phyloP scores from a whole-genome alignment of 2,329 filamentous ascomycete genomes.

The Monosporascus sp. region DNA sequence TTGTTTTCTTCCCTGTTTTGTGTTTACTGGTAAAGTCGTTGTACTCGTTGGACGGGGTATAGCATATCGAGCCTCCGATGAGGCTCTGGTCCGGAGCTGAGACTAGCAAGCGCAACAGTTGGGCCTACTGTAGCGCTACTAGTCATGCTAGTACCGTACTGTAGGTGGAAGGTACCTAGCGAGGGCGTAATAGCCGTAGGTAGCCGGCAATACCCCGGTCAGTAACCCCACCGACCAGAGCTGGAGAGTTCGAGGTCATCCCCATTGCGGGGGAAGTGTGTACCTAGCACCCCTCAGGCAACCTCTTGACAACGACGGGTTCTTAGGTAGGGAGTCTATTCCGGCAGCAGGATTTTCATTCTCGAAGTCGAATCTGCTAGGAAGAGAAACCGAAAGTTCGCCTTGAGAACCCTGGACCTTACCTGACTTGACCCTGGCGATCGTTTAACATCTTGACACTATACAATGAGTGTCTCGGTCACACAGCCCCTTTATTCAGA shows the following conservation, averaged over 20 bases:
- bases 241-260: background rate
- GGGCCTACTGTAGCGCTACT: no score
- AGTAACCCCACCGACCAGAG: background rate
- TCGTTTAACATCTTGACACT: background rate
- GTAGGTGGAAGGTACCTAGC: no score
- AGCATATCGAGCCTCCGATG: no score
- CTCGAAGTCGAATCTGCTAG: background rate
- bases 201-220: background rate
- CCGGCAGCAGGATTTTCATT: no score
- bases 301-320: no score
- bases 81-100: no score
- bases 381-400: background rate
- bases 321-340: no score
- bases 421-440: background rate
- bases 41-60: no score
- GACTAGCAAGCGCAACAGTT: no score
- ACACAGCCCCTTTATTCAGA: constrained; percentile 16
- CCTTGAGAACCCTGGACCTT: background rate
- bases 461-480: constrained; percentile 15
- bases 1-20: no score
- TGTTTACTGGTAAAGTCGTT: no score
- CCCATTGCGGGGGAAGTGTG: background rate
- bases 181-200: no score
- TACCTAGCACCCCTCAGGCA: background rate
- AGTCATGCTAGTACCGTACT: background rate